These are phyloP conservation scores for Kluyveromyces wickerhamii DNA, from an alignment of 805 yeast genomes.

Conservation along the genomic window DNA sequence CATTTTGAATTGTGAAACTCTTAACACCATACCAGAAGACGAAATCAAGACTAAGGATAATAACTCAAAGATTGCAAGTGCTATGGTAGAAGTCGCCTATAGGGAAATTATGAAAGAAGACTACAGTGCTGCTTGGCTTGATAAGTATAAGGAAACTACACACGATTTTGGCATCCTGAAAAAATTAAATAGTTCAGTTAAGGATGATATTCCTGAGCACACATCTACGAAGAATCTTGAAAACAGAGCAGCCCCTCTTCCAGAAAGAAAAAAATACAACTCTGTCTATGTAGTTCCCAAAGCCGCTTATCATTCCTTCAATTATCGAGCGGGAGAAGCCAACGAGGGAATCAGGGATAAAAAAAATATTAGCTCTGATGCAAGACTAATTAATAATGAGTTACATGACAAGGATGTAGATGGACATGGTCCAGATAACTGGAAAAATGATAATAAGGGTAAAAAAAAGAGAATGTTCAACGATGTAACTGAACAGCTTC, in stretches of 20 bases:
- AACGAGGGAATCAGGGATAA: slow-evolving; percentile 78
- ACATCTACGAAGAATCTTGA: neutral
- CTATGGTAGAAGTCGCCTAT: slow-evolving; percentile 69
- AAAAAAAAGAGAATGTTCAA: slow-evolving; percentile 35
- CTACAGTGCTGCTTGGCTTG: slow-evolving; percentile 37
- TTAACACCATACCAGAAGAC: slow-evolving; percentile 13
- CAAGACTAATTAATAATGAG: slow-evolving; percentile 64
- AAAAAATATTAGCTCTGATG: slow-evolving; percentile 73
- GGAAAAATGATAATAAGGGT: slow-evolving; percentile 38
- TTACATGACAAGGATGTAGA: slow-evolving; percentile 63
- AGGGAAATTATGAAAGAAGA: slow-evolving; percentile 49
- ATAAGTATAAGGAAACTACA: slow-evolving; percentile 34
- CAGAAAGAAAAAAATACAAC: slow-evolving; percentile 1
- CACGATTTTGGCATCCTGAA: slow-evolving; percentile 10
- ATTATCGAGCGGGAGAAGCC: slow-evolving; percentile 82
- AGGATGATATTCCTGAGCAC: slow-evolving; percentile 6
- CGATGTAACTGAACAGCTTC: slow-evolving; percentile 47
- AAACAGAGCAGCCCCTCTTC: slow-evolving; percentile 1
- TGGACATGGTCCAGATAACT: slow-evolving; percentile 68
- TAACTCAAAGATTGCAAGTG: slow-evolving; percentile 36
- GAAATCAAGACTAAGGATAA: slow-evolving; percentile 6
- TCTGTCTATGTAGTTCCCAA: neutral
- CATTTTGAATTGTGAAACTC: slow-evolving; percentile 19
- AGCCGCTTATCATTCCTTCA: slow-evolving; percentile 49
- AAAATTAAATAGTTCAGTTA: neutral